Evolutionary conservation across 192 early-diverging fungal genomes (phyloP).

Genomic region (Allomyces javanicus): DNA sequence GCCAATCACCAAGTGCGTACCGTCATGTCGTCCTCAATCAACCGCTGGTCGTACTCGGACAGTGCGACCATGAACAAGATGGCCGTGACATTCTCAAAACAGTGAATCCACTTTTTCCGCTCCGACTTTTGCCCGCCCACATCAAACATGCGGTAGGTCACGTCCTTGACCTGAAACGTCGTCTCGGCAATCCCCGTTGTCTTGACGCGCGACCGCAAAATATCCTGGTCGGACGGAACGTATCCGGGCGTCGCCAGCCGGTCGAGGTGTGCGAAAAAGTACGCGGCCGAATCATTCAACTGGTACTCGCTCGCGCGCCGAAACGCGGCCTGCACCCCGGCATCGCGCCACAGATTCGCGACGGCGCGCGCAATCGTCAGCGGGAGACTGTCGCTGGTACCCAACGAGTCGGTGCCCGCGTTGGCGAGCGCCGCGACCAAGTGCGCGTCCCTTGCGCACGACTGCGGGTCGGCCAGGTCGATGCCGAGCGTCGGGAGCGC

Average conservation of each 20-base stretch:
- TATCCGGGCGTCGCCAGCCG: constrained; percentile 64
- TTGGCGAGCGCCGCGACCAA: constrained; percentile 55
- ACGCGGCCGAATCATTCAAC: constrained; percentile 87
- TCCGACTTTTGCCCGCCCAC: constrained; percentile 95
- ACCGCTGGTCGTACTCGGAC: constrained; percentile 83
- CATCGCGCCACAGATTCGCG: constrained; percentile 66
- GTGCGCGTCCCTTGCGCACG: constrained; percentile 37
- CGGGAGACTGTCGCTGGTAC: constrained; percentile 24
- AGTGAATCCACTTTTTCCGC: constrained; percentile 98
- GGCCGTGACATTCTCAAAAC: constrained; percentile 90
- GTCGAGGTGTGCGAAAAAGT: constrained; percentile 52
- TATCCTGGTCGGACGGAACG: constrained; percentile 84
- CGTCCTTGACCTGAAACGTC: constrained; percentile 67
- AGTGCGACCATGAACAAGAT: constrained; percentile 92
- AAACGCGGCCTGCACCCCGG: constrained; percentile 64
- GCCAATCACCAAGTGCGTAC: constrained; percentile 17
- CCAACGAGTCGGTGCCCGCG: constrained; percentile 68
- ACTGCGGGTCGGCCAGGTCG: constrained; percentile 41
- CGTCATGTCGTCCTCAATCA: constrained; percentile 88
- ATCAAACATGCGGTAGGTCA: constrained; percentile 67
- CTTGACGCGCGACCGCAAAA: constrained; percentile 87
- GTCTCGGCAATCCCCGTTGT: constrained; percentile 95
- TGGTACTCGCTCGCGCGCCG: constrained; percentile 75
- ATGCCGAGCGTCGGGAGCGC: constrained; percentile 79
- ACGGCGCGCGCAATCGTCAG: constrained; percentile 60